Conservation (phyloP, 495 filamentous ascomycete genomes). For the Bryoglossum gracile region DNA sequence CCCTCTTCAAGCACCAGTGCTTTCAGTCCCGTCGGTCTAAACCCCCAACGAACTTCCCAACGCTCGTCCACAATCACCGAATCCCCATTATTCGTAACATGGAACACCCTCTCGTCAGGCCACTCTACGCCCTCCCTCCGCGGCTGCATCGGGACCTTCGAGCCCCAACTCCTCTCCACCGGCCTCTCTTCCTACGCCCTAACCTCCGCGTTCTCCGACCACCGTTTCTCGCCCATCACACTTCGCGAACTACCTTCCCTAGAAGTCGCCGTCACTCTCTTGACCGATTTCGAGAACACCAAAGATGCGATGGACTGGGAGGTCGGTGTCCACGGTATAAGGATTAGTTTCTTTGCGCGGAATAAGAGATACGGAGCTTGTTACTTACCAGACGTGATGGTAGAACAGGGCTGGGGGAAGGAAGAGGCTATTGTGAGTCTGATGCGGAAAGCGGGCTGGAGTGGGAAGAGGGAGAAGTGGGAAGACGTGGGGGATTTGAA, state of each 20-base stretch:
- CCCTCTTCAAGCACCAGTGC: conserved; percentile 12
- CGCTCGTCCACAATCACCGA: conserved; percentile 26
- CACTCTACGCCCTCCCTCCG: conserved; percentile 62
- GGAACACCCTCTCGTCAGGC: conserved; percentile 64
- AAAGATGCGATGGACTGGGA: conserved; percentile 75
- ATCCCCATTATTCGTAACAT: conserved; percentile 86
- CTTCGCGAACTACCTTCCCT: conserved; percentile 59
- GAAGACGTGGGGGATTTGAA: conserved; percentile 60
- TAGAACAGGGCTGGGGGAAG: conserved; percentile 92
- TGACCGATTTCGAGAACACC: conserved; percentile 69
- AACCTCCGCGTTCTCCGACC: conserved; percentile 84
- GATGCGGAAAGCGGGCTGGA: conserved; percentile 93
- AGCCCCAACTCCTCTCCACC: conserved; percentile 60
- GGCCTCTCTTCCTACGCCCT: conserved; percentile 78
- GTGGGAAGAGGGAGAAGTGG: conserved; percentile 62
- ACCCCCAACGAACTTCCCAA: conserved; percentile 27
- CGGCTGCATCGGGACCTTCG: conserved; percentile 96
- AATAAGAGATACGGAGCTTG: conserved; percentile 68
- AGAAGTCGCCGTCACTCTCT: conserved; percentile 63
- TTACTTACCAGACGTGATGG: conserved; percentile 86
- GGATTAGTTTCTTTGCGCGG: conserved; percentile 64
- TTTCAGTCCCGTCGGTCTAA: conserved; percentile 19
- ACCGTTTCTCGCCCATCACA: conserved; percentile 71
- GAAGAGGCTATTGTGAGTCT: conserved; percentile 83
- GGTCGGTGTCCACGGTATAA: conserved; percentile 76